Conservation (phyloP, 257 asterid genomes). For the Thymus quinquecostatus region DNA sequence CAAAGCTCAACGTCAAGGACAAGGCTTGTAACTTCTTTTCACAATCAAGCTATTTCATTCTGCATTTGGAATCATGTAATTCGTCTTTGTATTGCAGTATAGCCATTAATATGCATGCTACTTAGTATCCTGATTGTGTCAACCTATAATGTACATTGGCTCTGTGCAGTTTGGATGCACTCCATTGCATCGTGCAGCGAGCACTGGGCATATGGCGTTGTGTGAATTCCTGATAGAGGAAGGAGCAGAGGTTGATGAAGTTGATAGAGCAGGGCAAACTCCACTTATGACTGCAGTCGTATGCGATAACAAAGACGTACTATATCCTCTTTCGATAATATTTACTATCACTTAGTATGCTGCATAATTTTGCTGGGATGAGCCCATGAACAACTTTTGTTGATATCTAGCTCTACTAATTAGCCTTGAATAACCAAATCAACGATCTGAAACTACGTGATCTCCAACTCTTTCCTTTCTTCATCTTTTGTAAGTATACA, state of each 20-base stretch:
- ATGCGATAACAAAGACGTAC: conserved; percentile 74
- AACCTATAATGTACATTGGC: conserved; percentile 18
- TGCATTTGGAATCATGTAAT: background rate
- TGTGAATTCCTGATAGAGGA: conserved; percentile 89
- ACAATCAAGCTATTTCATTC: conserved; percentile 16
- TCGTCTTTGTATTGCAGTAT: background rate
- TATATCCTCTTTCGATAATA: conserved; percentile 6
- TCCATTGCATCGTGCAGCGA: conserved; percentile 98
- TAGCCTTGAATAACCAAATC: background rate
- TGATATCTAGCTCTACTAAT: conserved; percentile 9
- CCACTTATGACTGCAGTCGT: conserved; percentile 92
- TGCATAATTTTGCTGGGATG: too few relatives aligned
- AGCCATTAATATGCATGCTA: background rate
- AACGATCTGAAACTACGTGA: background rate
- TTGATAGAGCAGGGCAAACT: conserved; percentile 86
- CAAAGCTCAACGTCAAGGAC: conserved; percentile 84
- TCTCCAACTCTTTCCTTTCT: background rate
- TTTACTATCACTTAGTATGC: background rate
- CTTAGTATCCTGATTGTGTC: conserved; percentile 1
- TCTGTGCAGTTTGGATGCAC: conserved; percentile 82
- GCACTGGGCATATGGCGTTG: conserved; percentile 71
- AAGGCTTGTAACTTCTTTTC: conserved; percentile 58
- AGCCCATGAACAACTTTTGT: background rate
- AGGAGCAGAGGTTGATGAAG: conserved; percentile 91
- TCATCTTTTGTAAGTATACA: too few relatives aligned